Base-by-base conservation (phyloP, 2,329 filamentous ascomycete species). In the Allantophomopsis cytisporea region DNA sequence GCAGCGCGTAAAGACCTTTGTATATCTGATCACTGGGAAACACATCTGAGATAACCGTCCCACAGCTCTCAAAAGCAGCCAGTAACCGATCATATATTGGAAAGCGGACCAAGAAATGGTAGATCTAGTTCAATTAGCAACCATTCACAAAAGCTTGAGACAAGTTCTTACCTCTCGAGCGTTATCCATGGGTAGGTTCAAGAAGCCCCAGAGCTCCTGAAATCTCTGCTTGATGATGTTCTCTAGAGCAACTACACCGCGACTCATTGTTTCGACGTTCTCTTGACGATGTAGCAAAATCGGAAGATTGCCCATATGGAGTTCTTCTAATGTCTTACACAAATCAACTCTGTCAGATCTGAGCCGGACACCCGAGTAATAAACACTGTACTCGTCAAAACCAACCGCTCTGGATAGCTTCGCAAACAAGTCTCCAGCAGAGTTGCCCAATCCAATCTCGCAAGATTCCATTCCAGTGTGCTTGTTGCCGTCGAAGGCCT, bases 321-420 rank as follows among this genome's bases (percentile, higher is more conserved):
- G 54, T n/a, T 86, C 80, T 38, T 75, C 69, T 7, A 91, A 58
- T 3, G 79, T 80, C 43, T 68, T 67, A 49, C 69, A 69, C 18
- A 76, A 66, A 17, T 76, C 70, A 16, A 64, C 63, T 38, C 78
- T 69, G 2, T 67, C 65, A 2, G 83, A 69, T 34, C 76, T 64
- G 40, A 89, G 63, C n/a, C 69, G 66, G 39, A 69, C 68, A 1
- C 85, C 85, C 13, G 71, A 70, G 46, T 76, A 78, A 54, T 86
- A 89, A 1, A 84, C 64, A 3, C 74, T 77, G 49, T 86, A 83
- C 49, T 82, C 84, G 5, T 77, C 72, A 52, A 88, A 91, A 0
- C 83, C 81, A 0, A 83, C 89, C 13, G 71, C 71, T 43, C 77
- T 68, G 23, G 72, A 69, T 32, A 94, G 59, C 41, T 69, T 76